Conservation (phyloP, 495 filamentous ascomycete genomes). For the Rhypophila decipiens region DNA sequence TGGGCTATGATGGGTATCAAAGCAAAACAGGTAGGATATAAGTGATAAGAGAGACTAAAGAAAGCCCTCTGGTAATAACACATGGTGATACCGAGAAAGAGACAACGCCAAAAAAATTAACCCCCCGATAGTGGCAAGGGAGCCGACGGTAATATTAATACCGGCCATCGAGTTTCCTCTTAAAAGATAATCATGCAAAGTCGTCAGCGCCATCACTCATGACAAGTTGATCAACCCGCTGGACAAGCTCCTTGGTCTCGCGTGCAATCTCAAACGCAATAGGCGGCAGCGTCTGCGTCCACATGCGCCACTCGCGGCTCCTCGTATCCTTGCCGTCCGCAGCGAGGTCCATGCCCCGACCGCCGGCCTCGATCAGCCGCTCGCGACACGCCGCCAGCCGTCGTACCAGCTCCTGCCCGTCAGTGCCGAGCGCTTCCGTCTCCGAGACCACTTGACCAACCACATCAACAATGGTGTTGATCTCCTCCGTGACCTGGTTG, state of each 20-base stretch:
- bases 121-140: too few relatives aligned
- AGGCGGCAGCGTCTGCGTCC: slow-evolving; percentile 67
- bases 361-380: slow-evolving; percentile 61
- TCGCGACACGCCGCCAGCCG: slow-evolving; percentile 58
- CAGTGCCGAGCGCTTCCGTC: slow-evolving; percentile 51
- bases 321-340: slow-evolving; percentile 38
- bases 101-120: not conserved
- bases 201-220: slow-evolving; percentile 35
- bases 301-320: slow-evolving; percentile 51
- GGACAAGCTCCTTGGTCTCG: slow-evolving; percentile 69
- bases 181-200: slow-evolving; percentile 31
- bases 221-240: slow-evolving; percentile 34
- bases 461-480: slow-evolving; percentile 62
- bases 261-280: slow-evolving; percentile 83
- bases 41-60: not conserved
- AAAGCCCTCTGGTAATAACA: slow-evolving; percentile 1
- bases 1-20: slow-evolving; percentile 29
- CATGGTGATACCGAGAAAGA: not conserved
- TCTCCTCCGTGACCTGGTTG: slow-evolving; percentile 60
- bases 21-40: slow-evolving; percentile 4
- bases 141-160: too few relatives aligned
- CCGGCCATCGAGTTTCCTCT: not conserved
- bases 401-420: slow-evolving; percentile 56
- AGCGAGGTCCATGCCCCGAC: slow-evolving; percentile 52
- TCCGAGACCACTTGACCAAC: slow-evolving; percentile 62